These are phyloP conservation scores for Cytospora leucostoma DNA, from an alignment of 2,329 filamentous ascomycete species.

Conservation along the genomic window DNA sequence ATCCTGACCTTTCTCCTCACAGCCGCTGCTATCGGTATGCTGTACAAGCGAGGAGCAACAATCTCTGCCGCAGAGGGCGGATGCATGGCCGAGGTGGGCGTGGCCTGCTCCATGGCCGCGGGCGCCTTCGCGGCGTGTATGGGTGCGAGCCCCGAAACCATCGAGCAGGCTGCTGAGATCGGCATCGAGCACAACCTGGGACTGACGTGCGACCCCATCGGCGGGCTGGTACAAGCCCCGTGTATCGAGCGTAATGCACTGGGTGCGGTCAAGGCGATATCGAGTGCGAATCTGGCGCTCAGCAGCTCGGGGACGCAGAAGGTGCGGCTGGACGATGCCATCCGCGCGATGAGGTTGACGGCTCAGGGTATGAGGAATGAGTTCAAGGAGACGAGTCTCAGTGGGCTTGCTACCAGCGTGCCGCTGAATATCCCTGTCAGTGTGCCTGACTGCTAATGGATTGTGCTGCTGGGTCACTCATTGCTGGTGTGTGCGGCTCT, in stretches of 20 bases:
- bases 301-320: conserved; percentile 50
- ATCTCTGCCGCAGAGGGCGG: conserved; percentile 54
- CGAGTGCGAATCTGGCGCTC: conserved; percentile 51
- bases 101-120: conserved; percentile 54
- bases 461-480: neutral
- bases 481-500: no score
- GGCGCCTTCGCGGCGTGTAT: conserved; percentile 54
- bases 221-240: conserved; percentile 51
- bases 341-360: conserved; percentile 52
- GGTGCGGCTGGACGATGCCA: conserved; percentile 52
- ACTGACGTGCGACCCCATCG: conserved; percentile 53
- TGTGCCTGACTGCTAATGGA: conserved; percentile 49
- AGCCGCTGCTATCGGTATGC: conserved; percentile 52
- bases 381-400: conserved; percentile 55
- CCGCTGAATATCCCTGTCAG: conserved; percentile 53
- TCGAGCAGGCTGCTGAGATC: conserved; percentile 54
- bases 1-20: conserved; percentile 52
- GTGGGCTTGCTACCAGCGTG: conserved; percentile 52
- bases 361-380: conserved; percentile 55
- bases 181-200: conserved; percentile 56
- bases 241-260: conserved; percentile 55
- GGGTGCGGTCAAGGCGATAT: conserved; percentile 53
- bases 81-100: conserved; percentile 56
- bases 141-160: conserved; percentile 51
- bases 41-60: conserved; percentile 55